Evolutionary conservation across 164 flowering plant species (phyloP), one percentile per base, ranked within the genome.

Genomic region (Magnolia sinica): DNA sequence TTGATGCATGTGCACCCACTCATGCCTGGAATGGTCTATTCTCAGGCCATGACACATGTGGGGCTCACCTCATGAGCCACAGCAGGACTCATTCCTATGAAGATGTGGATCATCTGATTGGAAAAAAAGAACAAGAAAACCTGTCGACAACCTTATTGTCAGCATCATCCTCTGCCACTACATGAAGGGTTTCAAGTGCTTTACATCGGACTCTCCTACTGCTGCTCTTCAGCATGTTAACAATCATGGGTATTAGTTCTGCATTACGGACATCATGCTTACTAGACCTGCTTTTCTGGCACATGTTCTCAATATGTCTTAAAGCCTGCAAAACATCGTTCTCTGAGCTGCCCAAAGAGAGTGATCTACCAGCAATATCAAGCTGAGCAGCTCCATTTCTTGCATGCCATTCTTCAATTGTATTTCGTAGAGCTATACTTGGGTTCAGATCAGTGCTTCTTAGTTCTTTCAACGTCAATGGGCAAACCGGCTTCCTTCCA

Each of bases 341-440:
- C 73, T 96, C 98, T 31, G 91, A 72, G 79, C 87, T 86, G 52
- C 83, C 83, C 29, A 73, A 8, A 67, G 88, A 76, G 50, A 96
- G 79, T 19, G 93, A 89, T 71, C 80, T 85, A 18, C 86, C 86
- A 66, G 97, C 97, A 83, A 86, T 86, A 76, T 96, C 98, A 77
- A 94, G 88, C 84, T 91, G 88, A 74, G 86, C 90, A 83, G 92
- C 87, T 79, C 92, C 98, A 84, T 94, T 96, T 79, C 99, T 91
- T 18, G 91, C 87, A 75, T 75, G 88, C 99, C 99, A 96, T 83
- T 96, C 97, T 81, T 91, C 97, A 80, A 96, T 94, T 23, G 98
- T 90, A 80, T 89, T 86, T 37, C 94, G 83, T 66, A 96, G 78
- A 80, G 97, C 95, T 49, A 96, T 86, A 83, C 98, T 91, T 50